Base-by-base conservation (phyloP, 225 moss, liverwort and hornwort genomes). In the Marchantia polymorpha region DNA sequence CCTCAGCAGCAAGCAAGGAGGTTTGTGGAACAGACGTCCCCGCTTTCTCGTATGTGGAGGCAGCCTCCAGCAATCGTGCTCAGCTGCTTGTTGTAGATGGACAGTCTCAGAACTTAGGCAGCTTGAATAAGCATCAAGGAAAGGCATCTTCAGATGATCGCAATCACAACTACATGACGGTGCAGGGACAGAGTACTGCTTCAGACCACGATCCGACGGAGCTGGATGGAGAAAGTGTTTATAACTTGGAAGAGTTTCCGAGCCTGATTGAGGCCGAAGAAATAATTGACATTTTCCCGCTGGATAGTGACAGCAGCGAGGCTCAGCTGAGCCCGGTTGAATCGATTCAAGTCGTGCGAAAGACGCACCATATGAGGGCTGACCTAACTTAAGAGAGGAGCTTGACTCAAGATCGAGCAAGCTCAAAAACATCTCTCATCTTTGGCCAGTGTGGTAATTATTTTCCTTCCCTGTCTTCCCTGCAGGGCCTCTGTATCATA, bases 181-280 rank as follows among this genome's bases (percentile, higher is more conserved):
- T 72, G 52, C 81, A 80, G 22, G 54, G 58, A 39, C 60, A 63
- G 63, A 46, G 60, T 29, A 51, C 29, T 63, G 49, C 87, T 79
- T 58, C 87, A 84, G 64, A 76, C 53, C 56, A 79, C 61, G 76
- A 82, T 29, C 73, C 77, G 47, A 75, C 80, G 25, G 84, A 84
- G 77, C 77, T 87, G 73, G 84, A 84, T 52, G 87, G 82, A 19
- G 82, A 80, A 48, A 80, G 79, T 14, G 82, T 82, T 2, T 87
- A 84, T 25, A 84, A 82, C 53, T 58, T 87, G 69, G 87, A 87
- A 65, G 87, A 87, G 65, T 87, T 87, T 75, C 84, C 87, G 25
- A 77, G 82, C 29, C 82, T 87, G 7, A 82, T 84, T 48, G 87
- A 84, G 66, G 87, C 84, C 6, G 87, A 84, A 78, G 78, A 78